phyloP scores from a whole-genome alignment of 2,329 filamentous ascomycete species.

The Eutypella sp. region DNA sequence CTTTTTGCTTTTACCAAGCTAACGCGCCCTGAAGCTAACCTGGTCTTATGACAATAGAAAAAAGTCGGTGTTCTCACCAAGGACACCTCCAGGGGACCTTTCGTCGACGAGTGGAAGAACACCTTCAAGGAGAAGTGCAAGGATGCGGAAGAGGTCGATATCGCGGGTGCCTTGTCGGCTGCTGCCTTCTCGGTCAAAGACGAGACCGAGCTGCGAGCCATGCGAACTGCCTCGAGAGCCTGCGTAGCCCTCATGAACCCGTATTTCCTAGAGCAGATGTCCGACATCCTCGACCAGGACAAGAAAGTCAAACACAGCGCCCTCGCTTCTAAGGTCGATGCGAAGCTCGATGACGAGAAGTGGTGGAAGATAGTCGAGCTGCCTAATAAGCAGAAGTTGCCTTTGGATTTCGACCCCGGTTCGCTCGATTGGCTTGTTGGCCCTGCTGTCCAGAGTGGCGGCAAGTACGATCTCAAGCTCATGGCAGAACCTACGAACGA shows the following conservation, averaged over 20 bases:
- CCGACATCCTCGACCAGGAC: constrained; percentile 87
- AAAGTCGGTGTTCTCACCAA: constrained; percentile 86
- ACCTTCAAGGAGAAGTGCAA: constrained; percentile 72
- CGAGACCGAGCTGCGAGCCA: constrained; percentile 86
- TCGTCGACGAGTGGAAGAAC: constrained; percentile 95
- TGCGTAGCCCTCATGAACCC: constrained; percentile 93
- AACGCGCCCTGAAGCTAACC: constrained; percentile 8
- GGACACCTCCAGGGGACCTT: constrained; percentile 79
- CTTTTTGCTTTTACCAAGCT: neutral
- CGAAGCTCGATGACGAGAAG: constrained; percentile 87
- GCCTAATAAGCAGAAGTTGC: constrained; percentile 68
- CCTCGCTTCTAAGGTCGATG: constrained; percentile 80
- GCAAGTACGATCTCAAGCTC: constrained; percentile 87
- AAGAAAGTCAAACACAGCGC: constrained; percentile 92
- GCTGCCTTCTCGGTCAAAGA: constrained; percentile 90
- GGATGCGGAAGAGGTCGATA: constrained; percentile 84
- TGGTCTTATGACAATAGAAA: constrained; percentile 53
- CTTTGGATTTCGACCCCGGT: constrained; percentile 77
- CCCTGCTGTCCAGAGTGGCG: constrained; percentile 89
- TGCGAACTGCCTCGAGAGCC: constrained; percentile 89
- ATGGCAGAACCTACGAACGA: constrained; percentile 74
- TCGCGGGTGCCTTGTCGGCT: constrained; percentile 73
- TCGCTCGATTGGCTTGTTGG: constrained; percentile 94
- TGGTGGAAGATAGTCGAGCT: constrained; percentile 82
- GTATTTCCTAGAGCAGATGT: constrained; percentile 98